Conservation (phyloP, 1,284 basidiomycete species). For the Rhodotorula glutinis region DNA sequence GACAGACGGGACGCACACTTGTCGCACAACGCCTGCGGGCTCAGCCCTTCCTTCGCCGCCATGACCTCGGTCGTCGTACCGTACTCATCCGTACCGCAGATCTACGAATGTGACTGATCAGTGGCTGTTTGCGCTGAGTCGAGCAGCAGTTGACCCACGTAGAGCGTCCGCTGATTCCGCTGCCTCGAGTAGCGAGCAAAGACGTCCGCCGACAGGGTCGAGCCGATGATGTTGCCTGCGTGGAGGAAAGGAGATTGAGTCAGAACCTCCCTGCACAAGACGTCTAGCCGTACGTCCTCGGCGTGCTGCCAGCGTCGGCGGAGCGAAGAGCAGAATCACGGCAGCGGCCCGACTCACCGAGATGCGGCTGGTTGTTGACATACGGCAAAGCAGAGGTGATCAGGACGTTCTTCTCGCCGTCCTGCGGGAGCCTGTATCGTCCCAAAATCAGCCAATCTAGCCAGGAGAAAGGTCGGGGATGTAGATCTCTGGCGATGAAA, state of each 20-base stretch:
- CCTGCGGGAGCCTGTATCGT: constrained; percentile 69
- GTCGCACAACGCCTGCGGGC: constrained; percentile 66
- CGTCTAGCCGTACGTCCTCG: neutral
- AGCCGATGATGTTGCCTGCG: constrained; percentile 94
- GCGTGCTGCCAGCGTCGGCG: neutral
- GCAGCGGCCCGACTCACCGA: constrained; percentile 58
- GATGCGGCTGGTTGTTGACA: constrained; percentile 98
- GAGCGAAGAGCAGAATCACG: neutral
- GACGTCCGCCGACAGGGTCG: constrained; percentile 90
- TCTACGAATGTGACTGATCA: constrained; percentile 52
- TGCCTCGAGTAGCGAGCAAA: constrained; percentile 75
- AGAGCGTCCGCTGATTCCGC: constrained; percentile 53
- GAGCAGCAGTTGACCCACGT: constrained; percentile 14
- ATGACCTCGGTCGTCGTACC: constrained; percentile 98
- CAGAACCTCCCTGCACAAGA: too few relatives aligned
- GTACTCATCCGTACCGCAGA: constrained; percentile 99
- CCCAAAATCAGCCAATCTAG: neutral
- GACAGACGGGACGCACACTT: constrained; percentile 19
- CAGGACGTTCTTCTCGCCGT: constrained; percentile 80
- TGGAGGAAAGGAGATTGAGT: neutral
- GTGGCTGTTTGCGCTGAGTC: neutral
- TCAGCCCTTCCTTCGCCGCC: constrained; percentile 87
- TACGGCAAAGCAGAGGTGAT: constrained; percentile 94
- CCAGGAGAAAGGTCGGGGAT: too few relatives aligned
- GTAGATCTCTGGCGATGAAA: neutral